A percentile compares a stretch with the other conserved stretches of the same genome.
Conservation (phyloP, 2,329 filamentous ascomycete species). For the Claviceps quebecensis region DNA sequence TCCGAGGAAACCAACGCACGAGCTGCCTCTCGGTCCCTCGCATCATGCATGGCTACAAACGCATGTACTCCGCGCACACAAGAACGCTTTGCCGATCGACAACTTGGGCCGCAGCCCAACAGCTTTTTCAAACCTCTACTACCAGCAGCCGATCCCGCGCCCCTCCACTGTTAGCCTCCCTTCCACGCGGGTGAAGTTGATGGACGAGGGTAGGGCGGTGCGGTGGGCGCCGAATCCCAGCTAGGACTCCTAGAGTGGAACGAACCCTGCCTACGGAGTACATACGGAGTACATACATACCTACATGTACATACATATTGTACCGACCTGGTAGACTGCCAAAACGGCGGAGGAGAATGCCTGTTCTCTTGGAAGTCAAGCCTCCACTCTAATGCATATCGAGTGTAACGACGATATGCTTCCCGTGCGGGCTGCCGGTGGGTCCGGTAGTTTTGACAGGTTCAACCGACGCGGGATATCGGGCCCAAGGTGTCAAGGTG, state of each 20-base stretch:
- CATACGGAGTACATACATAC: too few relatives aligned
- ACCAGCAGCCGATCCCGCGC: not conserved
- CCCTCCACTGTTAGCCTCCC: not conserved
- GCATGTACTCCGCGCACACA: not conserved
- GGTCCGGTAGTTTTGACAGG: constrained; percentile 3
- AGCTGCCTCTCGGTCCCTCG: constrained; percentile 3
- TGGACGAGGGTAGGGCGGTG: not conserved
- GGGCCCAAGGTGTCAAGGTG: constrained; percentile 1
- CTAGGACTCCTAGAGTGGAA: not conserved
- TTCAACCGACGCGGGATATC: constrained; percentile 4
- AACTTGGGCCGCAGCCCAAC: not conserved
- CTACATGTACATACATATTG: too few relatives aligned
- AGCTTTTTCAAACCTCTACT: constrained; percentile 1
- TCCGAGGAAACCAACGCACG: not conserved
- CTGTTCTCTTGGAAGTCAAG: not conserved
- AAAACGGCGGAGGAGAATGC: not conserved
- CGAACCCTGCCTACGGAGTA: not conserved
- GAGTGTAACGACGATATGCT: not conserved
- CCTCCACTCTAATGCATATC: not conserved
- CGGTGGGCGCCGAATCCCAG: not conserved
- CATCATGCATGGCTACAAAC: not conserved
- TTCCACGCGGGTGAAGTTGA: not conserved
- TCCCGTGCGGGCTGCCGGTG: constrained; percentile 1
- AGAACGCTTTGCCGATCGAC: not conserved
- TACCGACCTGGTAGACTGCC: not conserved